These are phyloP conservation scores for Populus ilicifolia DNA, from an alignment of 345 rosid genomes.

Conservation along the genomic window DNA sequence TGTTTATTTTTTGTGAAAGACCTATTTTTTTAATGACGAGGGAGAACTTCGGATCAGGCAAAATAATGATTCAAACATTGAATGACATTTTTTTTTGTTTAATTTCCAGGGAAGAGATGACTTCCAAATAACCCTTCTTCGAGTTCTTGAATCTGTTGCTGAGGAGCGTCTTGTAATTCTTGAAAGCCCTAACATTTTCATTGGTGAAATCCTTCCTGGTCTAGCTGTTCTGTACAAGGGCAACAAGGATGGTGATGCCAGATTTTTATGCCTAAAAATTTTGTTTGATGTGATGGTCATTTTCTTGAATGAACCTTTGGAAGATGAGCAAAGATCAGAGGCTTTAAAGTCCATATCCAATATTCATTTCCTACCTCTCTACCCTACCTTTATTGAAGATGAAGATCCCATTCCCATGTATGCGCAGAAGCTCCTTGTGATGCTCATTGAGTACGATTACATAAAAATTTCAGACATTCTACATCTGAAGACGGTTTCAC, in stretches of 20 bases:
- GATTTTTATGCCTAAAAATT: constrained; percentile 85
- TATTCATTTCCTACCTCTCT: constrained; percentile 86
- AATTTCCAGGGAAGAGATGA: constrained; percentile 82
- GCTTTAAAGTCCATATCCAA: constrained; percentile 71
- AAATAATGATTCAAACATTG: constrained; percentile 4
- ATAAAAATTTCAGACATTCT: constrained; percentile 73
- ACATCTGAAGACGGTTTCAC: constrained; percentile 75
- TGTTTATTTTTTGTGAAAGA: background rate
- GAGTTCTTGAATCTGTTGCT: constrained; percentile 69
- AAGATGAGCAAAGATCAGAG: constrained; percentile 44
- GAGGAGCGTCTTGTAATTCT: constrained; percentile 63
- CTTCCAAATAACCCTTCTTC: constrained; percentile 86
- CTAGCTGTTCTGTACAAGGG: constrained; percentile 73
- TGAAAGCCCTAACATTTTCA: constrained; percentile 50
- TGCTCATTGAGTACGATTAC: constrained; percentile 74
- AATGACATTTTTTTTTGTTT: constrained; percentile 7
- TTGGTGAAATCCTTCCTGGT: constrained; percentile 73
- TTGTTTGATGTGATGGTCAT: constrained; percentile 76
- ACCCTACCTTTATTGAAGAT: constrained; percentile 84
- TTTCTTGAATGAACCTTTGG: constrained; percentile 60
- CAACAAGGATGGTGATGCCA: constrained; percentile 88
- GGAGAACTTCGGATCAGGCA: background rate
- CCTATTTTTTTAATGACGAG: background rate
- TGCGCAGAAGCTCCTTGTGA: constrained; percentile 90
- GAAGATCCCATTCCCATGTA: constrained; percentile 98